Evolutionary conservation across 139 green algal genomes (phyloP).

Genomic region (Gonium pectorale): DNA sequence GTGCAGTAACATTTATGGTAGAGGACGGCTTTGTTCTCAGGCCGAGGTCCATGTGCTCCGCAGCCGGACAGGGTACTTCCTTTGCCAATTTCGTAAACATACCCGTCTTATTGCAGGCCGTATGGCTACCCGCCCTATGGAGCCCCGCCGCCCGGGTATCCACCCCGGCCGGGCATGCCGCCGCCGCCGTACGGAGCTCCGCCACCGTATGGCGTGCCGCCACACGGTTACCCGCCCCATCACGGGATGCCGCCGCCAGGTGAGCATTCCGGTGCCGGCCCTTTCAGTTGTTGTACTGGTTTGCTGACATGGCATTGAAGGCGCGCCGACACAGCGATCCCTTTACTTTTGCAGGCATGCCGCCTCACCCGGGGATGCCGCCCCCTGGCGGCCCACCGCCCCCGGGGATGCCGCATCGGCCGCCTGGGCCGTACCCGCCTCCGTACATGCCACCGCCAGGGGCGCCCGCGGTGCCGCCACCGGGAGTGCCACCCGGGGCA

Average conservation of each 20-base stretch:
- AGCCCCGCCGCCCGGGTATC: not conserved
- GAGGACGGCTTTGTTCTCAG: no score
- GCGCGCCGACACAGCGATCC: not conserved
- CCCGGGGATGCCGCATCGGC: not conserved
- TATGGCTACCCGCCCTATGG: constrained; percentile 30
- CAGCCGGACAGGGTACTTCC: no score
- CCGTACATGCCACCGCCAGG: constrained; percentile 16
- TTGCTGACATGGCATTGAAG: no score
- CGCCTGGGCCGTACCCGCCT: not conserved
- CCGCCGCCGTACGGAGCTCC: not conserved
- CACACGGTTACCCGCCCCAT: not conserved
- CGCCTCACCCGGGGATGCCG: constrained; percentile 18
- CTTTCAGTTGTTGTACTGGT: no score
- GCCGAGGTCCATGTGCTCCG: no score
- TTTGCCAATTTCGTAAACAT: no score
- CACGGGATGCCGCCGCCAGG: constrained; percentile 44
- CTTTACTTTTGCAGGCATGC: constrained; percentile 45
- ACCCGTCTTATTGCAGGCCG: no score
- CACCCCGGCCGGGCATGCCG: not conserved
- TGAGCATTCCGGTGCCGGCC: no score
- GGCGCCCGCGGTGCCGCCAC: not conserved
- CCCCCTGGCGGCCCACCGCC: no score
- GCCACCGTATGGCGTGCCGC: constrained; percentile 20
- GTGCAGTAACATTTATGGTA: no score
- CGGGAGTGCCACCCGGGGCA: not conserved